Evolutionary conservation across 83 land plant genomes (phyloP).

Genomic region (Picea abies): DNA sequence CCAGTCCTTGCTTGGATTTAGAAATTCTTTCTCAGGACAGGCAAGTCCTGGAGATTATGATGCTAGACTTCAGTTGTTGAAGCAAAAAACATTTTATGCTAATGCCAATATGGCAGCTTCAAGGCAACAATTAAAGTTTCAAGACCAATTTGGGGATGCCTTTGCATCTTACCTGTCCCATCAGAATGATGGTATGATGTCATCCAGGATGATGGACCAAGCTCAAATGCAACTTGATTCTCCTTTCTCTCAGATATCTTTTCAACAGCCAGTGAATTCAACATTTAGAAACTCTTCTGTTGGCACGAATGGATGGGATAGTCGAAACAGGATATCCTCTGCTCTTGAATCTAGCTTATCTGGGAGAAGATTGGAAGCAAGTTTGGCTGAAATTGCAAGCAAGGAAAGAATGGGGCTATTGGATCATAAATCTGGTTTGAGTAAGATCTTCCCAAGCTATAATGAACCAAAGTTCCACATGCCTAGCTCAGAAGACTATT

Average conservation of each 20-base stretch:
- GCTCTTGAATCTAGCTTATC: conserved; percentile 31
- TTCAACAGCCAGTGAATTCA: conserved; percentile 28
- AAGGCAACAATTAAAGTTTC: background rate
- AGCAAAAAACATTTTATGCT: conserved; percentile 35
- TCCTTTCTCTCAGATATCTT: conserved; percentile 32
- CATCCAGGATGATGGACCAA: conserved; percentile 37
- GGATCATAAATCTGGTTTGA: conserved; percentile 45
- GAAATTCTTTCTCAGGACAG: conserved; percentile 25
- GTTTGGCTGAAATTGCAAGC: background rate
- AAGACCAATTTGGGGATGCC: conserved; percentile 16
- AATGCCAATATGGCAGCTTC: conserved; percentile 39
- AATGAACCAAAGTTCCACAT: conserved; percentile 45
- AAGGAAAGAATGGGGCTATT: conserved; percentile 26
- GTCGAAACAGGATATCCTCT: conserved; percentile 40
- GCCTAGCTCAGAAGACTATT: conserved; percentile 47
- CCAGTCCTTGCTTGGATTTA: conserved; percentile 34
- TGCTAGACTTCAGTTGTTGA: conserved; percentile 34
- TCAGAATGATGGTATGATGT: conserved; percentile 29
- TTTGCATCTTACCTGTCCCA: conserved; percentile 24
- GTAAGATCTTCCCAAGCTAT: conserved; percentile 45
- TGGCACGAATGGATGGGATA: conserved; percentile 50
- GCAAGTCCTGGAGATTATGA: conserved; percentile 33
- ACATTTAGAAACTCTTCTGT: conserved; percentile 22
- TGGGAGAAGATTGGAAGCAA: conserved; percentile 19
- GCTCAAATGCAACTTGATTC: conserved; percentile 24